Percentiles rank a stretch among this genome's conserved stretches.
Evolutionary conservation across 2,329 filamentous ascomycete genomes (phyloP).

Genomic region (Xylaria sp.): DNA sequence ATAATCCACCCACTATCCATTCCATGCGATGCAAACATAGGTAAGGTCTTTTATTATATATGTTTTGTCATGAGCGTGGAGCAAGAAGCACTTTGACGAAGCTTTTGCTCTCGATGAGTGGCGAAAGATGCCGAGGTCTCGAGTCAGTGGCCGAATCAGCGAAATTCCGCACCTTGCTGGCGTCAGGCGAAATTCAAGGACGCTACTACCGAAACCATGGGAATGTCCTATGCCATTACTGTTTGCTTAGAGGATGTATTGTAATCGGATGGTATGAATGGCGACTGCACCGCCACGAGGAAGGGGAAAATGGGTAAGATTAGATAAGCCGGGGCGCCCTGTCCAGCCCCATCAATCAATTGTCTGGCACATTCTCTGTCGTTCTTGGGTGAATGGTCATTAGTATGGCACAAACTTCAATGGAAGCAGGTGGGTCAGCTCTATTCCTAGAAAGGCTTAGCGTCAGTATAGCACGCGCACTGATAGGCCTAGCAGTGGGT

Average conservation of each 20-base stretch:
- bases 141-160: slow-evolving; percentile 11
- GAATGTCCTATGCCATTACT: background rate
- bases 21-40: background rate
- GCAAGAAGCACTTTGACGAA: background rate
- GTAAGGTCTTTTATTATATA: background rate
- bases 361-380: slow-evolving; percentile 10
- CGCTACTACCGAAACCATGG: background rate
- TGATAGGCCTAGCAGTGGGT: background rate
- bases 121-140: background rate
- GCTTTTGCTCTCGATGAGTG: background rate
- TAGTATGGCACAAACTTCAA: background rate
- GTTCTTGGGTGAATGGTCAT: background rate
- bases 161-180: background rate
- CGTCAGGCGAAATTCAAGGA: background rate
- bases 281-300: slow-evolving; percentile 16
- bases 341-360: background rate
- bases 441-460: background rate
- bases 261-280: background rate
- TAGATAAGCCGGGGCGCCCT: background rate
- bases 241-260: too few relatives aligned
- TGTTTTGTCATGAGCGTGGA: slow-evolving; percentile 16
- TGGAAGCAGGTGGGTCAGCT: background rate
- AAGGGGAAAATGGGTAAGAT: background rate
- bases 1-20: background rate
- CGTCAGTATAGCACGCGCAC: background rate